A percentile compares a stretch with the other conserved stretches of the same genome.
phyloP scores from a whole-genome alignment of 1,284 basidiomycete genomes.

The Vanrija pseudolonga region DNA sequence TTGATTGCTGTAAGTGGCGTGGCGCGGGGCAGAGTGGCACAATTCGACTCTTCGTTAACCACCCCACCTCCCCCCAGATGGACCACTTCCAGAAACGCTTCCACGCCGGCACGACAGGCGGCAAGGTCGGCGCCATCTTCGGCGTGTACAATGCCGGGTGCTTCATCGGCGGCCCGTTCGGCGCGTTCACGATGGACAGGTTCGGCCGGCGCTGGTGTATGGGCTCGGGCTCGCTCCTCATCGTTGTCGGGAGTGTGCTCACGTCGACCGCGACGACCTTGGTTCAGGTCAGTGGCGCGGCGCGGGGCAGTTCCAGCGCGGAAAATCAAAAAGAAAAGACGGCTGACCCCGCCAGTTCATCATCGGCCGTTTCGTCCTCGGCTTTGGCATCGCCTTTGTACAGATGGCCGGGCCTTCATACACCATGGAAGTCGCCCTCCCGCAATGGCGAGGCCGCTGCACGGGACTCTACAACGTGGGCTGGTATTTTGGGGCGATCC shows the following conservation, averaged over 20 bases:
- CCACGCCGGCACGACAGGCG: not conserved
- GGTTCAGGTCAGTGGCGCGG: not conserved
- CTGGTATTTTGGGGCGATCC: slow-evolving; percentile 33
- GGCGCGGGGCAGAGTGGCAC: too few relatives aligned
- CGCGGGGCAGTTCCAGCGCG: too few relatives aligned
- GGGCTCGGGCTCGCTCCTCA: slow-evolving; percentile 51
- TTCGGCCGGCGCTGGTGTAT: slow-evolving; percentile 58
- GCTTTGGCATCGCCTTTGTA: slow-evolving; percentile 49
- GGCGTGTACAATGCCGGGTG: not conserved
- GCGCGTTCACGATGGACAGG: slow-evolving; percentile 37
- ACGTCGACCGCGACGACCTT: slow-evolving; percentile 22
- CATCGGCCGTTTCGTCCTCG: slow-evolving; percentile 57
- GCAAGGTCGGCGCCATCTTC: not conserved
- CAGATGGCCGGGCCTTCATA: slow-evolving; percentile 55
- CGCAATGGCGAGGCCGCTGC: slow-evolving; percentile 62
- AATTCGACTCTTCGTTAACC: too few relatives aligned
- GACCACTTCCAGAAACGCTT: not conserved
- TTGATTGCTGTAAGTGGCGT: not conserved
- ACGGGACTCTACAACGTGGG: slow-evolving; percentile 47
- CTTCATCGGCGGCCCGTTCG: slow-evolving; percentile 1
- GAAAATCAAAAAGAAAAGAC: too few relatives aligned
- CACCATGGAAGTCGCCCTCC: slow-evolving; percentile 57
- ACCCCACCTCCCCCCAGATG: too few relatives aligned
- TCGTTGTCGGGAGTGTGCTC: slow-evolving; percentile 49
- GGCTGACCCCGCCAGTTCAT: slow-evolving; percentile 39